Evolutionary conservation across 2,329 filamentous ascomycete genomes (phyloP), one percentile per base, ranked within the genome.

Genomic region (Hypoxylon sp.): DNA sequence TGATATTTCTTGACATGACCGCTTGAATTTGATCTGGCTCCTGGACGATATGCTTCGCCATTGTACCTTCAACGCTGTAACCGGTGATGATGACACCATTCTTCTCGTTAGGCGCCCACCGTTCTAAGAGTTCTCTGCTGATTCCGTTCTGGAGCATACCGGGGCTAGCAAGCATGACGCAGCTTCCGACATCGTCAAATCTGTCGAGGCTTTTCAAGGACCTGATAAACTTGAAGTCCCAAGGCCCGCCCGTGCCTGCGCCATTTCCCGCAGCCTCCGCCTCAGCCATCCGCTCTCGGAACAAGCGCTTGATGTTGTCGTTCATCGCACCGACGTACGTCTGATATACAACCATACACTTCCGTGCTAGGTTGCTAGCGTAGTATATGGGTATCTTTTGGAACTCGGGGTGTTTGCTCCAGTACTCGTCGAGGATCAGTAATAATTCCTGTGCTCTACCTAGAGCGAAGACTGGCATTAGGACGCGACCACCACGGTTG

Each of bases 271-370:
- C 89, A 0, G 91, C 90, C 77, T 97, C 93, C 8, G 93, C 92
- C 77, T 97, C 93, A 3, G 93, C 93, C 88, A 97, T 96, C 49
- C 93, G 89, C 78, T 96, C 93, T 55, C 91, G 87, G 79, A 97
- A 97, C n/a, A 97, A 86, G 9, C 93, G 88, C 78, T 97, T 97
- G 82, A 99, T 98, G 74, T 97, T 98, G 75, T 98, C 95, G 77
- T 99, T 99, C 96, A 99, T 99, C 58, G 94, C 93, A 50, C 94
- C 93, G 50, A 98, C 93, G 74, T 98, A 99, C 1, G 96, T 99
- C 78, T 98, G 96, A 76, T 99, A 99, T 2, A 98, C 93, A 28
- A 97, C 88, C 96, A 99, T 99, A 81, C 96, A 99, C 79, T 97
- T 96, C 67, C 95, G 85, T 0, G 96, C 96, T 42, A 98, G 87